Conservation (phyloP, 2,329 filamentous ascomycete genomes). For the Nemania sp. region DNA sequence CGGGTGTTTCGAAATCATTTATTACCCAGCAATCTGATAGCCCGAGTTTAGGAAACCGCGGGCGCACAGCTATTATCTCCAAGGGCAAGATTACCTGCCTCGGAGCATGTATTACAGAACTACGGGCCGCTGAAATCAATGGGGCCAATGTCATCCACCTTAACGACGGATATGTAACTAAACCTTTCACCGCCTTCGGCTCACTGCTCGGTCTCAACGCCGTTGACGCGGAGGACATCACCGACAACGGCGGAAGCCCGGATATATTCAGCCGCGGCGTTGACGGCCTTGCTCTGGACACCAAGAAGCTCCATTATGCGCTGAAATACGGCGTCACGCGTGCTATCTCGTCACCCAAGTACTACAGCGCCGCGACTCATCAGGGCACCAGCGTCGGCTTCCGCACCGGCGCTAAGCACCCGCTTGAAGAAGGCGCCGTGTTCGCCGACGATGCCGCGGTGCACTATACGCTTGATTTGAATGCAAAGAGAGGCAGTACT, state of each 20-base stretch:
- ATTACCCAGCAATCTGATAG: conserved; percentile 39
- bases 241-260: conserved; percentile 54
- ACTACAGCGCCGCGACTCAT: conserved; percentile 47
- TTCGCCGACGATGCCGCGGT: conserved; percentile 58
- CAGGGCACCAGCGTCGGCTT: conserved; percentile 64
- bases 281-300: conserved; percentile 58
- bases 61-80: conserved; percentile 54
- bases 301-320: conserved; percentile 58
- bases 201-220: conserved; percentile 64
- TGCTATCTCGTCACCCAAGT: conserved; percentile 60
- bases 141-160: conserved; percentile 50
- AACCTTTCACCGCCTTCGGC: conserved; percentile 63
- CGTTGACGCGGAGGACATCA: conserved; percentile 60
- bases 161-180: conserved; percentile 62
- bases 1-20: conserved; percentile 56
- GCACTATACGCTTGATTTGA: conserved; percentile 59
- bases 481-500: conserved; percentile 47
- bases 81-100: conserved; percentile 60
- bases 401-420: conserved; percentile 52
- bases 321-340: conserved; percentile 60
- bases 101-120: conserved; percentile 53
- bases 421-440: conserved; percentile 53
- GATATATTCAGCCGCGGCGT: conserved; percentile 59
- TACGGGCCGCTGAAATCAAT: conserved; percentile 42
- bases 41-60: conserved; percentile 24